phyloP scores from a whole-genome alignment of 495 filamentous ascomycete genomes.

The Aspergillus conjunctus region DNA sequence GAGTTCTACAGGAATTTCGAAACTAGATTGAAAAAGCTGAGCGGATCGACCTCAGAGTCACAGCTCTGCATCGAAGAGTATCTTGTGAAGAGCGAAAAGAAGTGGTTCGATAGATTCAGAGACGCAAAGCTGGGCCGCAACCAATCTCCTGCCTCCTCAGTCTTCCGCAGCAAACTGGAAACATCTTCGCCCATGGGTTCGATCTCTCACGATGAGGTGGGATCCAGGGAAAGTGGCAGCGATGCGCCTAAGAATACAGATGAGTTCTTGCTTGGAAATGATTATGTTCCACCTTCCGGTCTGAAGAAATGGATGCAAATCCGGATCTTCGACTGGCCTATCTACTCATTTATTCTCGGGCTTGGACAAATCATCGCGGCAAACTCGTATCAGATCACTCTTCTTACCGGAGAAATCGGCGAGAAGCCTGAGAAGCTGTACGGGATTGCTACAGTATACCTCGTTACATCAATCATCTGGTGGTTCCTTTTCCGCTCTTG shows the following conservation, averaged over 20 bases:
- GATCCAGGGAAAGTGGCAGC: constrained; percentile 41
- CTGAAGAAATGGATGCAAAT: constrained; percentile 56
- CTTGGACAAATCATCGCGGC: constrained; percentile 71
- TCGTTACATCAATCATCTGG: constrained; percentile 63
- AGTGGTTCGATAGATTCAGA: constrained; percentile 66
- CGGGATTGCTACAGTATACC: constrained; percentile 65
- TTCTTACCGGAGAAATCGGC: constrained; percentile 65
- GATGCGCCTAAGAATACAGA: constrained; percentile 34
- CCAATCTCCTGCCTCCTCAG: constrained; percentile 47
- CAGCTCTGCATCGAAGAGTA: constrained; percentile 70
- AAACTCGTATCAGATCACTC: constrained; percentile 73
- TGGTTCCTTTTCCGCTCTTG: constrained; percentile 65
- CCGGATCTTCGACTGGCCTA: constrained; percentile 64
- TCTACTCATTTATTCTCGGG: constrained; percentile 69
- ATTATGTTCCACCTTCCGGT: constrained; percentile 68
- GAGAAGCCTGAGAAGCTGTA: constrained; percentile 66
- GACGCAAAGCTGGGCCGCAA: constrained; percentile 57
- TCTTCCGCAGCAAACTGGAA: constrained; percentile 39
- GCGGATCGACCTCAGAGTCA: constrained; percentile 56
- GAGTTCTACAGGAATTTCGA: constrained; percentile 64
- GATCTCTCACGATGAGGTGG: constrained; percentile 41
- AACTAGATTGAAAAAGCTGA: constrained; percentile 59
- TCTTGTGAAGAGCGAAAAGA: constrained; percentile 68
- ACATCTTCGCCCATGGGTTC: constrained; percentile 38
- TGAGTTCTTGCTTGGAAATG: constrained; percentile 64